A percentile compares a stretch with the other conserved stretches of the same genome.
These are phyloP conservation scores for Purshia tridentata DNA, from an alignment of 306 rosid genomes.

Conservation along the genomic window DNA sequence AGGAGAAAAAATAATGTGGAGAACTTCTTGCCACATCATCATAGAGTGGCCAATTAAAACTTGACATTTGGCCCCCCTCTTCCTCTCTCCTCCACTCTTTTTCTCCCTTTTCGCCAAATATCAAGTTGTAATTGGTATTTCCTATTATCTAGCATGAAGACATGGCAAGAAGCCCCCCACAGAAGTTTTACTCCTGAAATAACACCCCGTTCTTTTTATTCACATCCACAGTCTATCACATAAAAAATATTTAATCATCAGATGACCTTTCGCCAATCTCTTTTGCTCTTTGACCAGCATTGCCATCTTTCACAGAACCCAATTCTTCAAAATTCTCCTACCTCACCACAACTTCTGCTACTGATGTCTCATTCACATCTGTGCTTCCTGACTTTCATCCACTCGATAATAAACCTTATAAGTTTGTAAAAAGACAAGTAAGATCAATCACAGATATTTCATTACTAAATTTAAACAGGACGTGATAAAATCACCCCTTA, in stretches of 20 bases:
- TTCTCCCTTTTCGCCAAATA: no score
- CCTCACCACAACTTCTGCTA: slow-evolving; percentile 10
- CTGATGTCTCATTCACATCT: slow-evolving; percentile 27
- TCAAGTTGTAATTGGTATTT: no score
- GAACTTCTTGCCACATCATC: no score
- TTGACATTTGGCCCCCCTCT: no score
- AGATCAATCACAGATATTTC: not conserved
- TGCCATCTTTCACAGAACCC: slow-evolving; percentile 14
- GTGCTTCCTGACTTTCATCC: slow-evolving; percentile 51
- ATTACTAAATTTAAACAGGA: not conserved
- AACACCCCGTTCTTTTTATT: not conserved
- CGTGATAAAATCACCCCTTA: not conserved
- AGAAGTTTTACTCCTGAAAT: no score
- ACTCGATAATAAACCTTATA: slow-evolving; percentile 62
- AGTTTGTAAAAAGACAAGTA: not conserved
- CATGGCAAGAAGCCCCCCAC: no score
- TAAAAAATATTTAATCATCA: slow-evolving; percentile 3
- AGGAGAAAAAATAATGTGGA: no score
- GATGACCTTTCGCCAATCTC: not conserved
- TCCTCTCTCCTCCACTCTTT: no score
- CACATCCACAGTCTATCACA: slow-evolving; percentile 1
- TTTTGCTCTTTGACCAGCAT: slow-evolving; percentile 14
- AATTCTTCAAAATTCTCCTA: slow-evolving; percentile 16
- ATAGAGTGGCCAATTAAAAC: no score
- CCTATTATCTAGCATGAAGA: no score